Evolutionary conservation across 257 asterid species (phyloP).

Genomic region (Solanum boliviense): DNA sequence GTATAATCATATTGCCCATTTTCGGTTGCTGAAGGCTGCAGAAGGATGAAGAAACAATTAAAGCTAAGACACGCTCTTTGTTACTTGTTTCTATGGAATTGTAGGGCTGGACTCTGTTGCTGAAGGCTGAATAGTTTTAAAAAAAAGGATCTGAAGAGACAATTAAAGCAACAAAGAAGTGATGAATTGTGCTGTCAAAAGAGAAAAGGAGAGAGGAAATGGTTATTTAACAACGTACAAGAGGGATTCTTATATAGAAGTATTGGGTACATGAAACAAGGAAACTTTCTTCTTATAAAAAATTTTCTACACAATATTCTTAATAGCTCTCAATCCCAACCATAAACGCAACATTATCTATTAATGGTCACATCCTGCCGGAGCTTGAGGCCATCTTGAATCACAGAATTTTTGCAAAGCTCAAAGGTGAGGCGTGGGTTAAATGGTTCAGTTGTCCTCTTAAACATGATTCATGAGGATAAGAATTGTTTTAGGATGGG

Average conservation of each 20-base stretch:
- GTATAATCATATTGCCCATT: constrained; percentile 81
- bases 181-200: neutral
- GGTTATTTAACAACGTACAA: neutral
- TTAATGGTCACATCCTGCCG: neutral
- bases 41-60: neutral
- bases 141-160: neutral
- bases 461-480: neutral
- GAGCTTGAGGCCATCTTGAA: neutral
- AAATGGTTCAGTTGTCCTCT: neutral
- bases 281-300: neutral
- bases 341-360: neutral
- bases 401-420: neutral
- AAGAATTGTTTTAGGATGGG: neutral
- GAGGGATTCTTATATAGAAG: neutral
- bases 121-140: neutral
- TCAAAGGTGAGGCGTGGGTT: neutral
- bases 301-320: neutral
- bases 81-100: neutral
- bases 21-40: constrained; percentile 87
- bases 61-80: neutral
- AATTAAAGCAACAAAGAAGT: neutral
- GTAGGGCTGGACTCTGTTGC: neutral
- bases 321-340: neutral
- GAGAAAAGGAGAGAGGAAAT: neutral
- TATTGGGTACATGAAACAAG: neutral